A percentile compares a stretch with the other conserved stretches of the same genome.
These are phyloP conservation scores for Lojkania enalia DNA, from an alignment of 2,329 filamentous ascomycete species.

Conservation along the genomic window DNA sequence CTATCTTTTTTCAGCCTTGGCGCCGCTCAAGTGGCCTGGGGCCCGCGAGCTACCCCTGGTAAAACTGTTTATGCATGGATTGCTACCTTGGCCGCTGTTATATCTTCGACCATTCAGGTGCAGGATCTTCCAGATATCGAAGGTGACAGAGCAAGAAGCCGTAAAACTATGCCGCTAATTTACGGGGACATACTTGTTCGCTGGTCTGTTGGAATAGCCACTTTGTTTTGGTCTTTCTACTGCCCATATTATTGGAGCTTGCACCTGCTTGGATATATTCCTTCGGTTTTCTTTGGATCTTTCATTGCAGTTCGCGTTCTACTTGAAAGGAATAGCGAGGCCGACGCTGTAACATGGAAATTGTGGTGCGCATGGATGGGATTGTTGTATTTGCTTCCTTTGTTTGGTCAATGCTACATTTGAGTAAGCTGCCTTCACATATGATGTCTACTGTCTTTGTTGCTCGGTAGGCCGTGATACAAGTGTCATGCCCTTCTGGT, in stretches of 20 bases:
- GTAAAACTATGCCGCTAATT: conserved; percentile 25
- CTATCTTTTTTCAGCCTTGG: conserved; percentile 7
- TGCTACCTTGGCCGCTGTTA: conserved; percentile 5
- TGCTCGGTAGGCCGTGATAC: too few species aligned
- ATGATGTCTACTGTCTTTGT: too few species aligned
- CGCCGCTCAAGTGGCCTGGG: conserved; percentile 1
- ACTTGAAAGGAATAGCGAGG: background rate
- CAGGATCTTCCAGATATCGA: conserved; percentile 31
- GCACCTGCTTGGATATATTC: background rate
- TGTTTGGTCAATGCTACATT: background rate
- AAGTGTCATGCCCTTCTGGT: too few species aligned
- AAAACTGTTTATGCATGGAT: conserved; percentile 4
- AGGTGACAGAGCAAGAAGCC: conserved; percentile 22
- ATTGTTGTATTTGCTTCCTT: background rate
- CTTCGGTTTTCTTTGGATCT: background rate
- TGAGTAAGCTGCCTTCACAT: too few species aligned
- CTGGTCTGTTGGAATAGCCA: conserved; percentile 7
- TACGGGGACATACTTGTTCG: conserved; percentile 10
- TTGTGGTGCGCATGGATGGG: background rate
- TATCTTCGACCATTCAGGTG: conserved; percentile 26
- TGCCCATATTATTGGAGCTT: background rate
- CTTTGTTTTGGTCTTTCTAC: background rate
- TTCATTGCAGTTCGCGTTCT: background rate
- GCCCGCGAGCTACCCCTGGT: background rate
- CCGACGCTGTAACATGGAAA: background rate